Evolutionary conservation across 2,329 filamentous ascomycete species (phyloP), one percentile per base, ranked within the genome.

Genomic region (Talaromyces marneffei): DNA sequence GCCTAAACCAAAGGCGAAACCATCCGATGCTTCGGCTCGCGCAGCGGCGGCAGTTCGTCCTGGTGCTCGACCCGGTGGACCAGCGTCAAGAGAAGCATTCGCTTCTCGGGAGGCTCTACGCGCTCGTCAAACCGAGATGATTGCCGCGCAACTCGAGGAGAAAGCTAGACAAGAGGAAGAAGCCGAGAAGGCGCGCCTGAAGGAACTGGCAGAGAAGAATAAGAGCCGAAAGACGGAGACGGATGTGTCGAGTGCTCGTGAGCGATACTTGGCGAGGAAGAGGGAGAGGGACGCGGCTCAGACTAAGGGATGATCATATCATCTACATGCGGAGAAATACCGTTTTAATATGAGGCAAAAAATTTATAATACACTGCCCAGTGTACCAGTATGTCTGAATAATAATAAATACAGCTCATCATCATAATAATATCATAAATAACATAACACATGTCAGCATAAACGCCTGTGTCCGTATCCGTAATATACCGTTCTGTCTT

Each of bases 231-330:
- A 86, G 75, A 85, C 83, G 0, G 77, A 79, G 31, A 72, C 69
- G 12, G 84, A 87, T 61, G 83, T 87, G 40, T 80, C 78, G 63
- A 83, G 83, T 68, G 85, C 85, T 3, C 83, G 80, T 66, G 85
- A 87, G 70, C 76, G 85, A 48, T 87, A 85, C 68, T 70, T 87
- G 67, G 82, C 84, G 57, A 75, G 85, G 65, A 87, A 86, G 75
- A 79, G 74, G 63, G 84, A 86, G 63, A 71, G 74, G 37, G 75
- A 77, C 72, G 53, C 55, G 8, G 61, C 61, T 29, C 54, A 60
- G 35, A 46, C 25, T 18, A 50, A 40, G 31, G 55, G 35, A 29
- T 54, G 39, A 60, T 23, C 4, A 18, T 54, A 14, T 16, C 14
- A 23, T 44, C 16, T 18, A n/a, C 10, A 10, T 12, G 2, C 18